Evolutionary conservation across 2,329 filamentous ascomycete genomes (phyloP).

Genomic region (Penicillium sp.): DNA sequence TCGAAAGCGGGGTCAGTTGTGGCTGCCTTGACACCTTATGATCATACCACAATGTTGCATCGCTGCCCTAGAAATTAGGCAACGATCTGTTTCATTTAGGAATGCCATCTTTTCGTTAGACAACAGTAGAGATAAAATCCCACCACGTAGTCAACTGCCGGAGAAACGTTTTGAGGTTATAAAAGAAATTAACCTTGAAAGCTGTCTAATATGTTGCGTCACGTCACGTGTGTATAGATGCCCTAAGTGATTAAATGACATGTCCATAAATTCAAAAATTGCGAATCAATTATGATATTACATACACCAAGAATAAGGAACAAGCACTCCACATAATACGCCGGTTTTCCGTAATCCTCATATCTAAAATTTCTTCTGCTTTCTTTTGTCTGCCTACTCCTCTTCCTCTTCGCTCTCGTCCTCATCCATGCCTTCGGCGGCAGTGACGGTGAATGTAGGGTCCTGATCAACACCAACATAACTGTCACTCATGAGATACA

Average conservation of each 20-base stretch:
- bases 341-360: neutral
- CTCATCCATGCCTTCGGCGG: constrained; percentile 90
- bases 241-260: neutral
- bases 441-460: constrained; percentile 77
- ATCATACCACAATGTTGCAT: too few species aligned
- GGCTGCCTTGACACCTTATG: too few species aligned
- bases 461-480: constrained; percentile 98
- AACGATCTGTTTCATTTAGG: too few species aligned
- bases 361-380: neutral
- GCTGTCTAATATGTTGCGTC: too few species aligned
- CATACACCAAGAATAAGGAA: constrained; percentile 1
- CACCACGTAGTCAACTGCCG: too few species aligned
- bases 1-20: too few species aligned
- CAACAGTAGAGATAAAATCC: too few species aligned
- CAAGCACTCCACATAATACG: neutral
- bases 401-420: constrained; percentile 82
- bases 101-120: too few species aligned
- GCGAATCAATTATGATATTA: neutral
- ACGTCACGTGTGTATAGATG: neutral
- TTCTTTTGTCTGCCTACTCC: constrained; percentile 32
- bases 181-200: too few species aligned
- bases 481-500: constrained; percentile 95
- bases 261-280: neutral
- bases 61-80: too few species aligned
- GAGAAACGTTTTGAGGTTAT: too few species aligned